A percentile compares a stretch with the other conserved stretches of the same genome.
phyloP scores from a whole-genome alignment of 495 filamentous ascomycete genomes.

The Hypoxylon fragiforme region DNA sequence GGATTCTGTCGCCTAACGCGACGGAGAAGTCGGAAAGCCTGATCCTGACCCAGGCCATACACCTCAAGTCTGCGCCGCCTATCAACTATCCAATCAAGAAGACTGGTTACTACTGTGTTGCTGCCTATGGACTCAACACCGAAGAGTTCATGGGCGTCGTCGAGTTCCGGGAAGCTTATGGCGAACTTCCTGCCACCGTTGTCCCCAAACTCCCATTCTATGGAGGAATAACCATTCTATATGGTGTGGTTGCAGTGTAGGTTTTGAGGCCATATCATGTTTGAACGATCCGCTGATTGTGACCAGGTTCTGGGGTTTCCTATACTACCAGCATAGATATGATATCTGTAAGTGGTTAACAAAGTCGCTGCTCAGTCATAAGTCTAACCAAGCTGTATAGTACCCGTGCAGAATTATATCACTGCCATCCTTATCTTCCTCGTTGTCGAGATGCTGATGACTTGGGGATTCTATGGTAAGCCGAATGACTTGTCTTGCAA shows the following conservation, averaged over 20 bases:
- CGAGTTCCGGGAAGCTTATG: conserved; percentile 93
- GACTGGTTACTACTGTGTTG: conserved; percentile 96
- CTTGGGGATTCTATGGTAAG: conserved; percentile 89
- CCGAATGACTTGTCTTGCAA: not conserved
- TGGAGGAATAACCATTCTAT: conserved; percentile 89
- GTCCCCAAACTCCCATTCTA: conserved; percentile 99
- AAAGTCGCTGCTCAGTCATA: not conserved
- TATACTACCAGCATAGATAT: conserved; percentile 90
- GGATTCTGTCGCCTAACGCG: conserved; percentile 76
- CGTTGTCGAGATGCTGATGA: conserved; percentile 93
- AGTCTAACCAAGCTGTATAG: conserved; percentile 50
- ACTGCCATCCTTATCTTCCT: conserved; percentile 96
- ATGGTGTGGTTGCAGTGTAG: conserved; percentile 79
- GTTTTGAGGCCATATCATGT: conserved; percentile 32
- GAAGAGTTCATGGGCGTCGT: conserved; percentile 74
- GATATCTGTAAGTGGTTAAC: conserved; percentile 71
- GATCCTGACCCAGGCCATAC: conserved; percentile 77
- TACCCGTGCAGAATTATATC: conserved; percentile 99
- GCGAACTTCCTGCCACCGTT: conserved; percentile 91
- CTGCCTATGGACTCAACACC: conserved; percentile 67
- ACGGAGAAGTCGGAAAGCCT: conserved; percentile 65
- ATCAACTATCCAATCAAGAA: conserved; percentile 81
- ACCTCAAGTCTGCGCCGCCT: conserved; percentile 72
- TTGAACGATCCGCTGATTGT: conserved; percentile 13
- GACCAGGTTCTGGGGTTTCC: conserved; percentile 79